Evolutionary conservation across 2,329 filamentous ascomycete species (phyloP).

Genomic region (Xylaria digitata): DNA sequence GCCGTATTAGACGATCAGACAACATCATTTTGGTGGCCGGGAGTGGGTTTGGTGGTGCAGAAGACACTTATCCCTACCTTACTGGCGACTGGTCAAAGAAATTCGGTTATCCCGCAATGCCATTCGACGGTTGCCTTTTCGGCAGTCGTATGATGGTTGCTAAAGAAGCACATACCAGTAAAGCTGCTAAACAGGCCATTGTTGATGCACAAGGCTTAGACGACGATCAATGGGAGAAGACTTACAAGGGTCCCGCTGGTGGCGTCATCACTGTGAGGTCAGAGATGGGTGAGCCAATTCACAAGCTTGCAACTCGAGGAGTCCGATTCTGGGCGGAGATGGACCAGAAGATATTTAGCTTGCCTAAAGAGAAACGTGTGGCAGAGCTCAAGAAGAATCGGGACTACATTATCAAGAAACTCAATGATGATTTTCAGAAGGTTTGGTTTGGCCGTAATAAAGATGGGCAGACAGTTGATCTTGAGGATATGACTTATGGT

Average conservation of each 20-base stretch:
- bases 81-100: slow-evolving; percentile 89
- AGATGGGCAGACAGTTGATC: slow-evolving; percentile 81
- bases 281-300: slow-evolving; percentile 99
- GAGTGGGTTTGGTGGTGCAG: slow-evolving; percentile 89
- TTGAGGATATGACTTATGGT: slow-evolving; percentile 95
- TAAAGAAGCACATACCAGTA: slow-evolving; percentile 90
- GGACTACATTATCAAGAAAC: slow-evolving; percentile 92
- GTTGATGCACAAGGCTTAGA: slow-evolving; percentile 85
- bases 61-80: slow-evolving; percentile 92
- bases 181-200: slow-evolving; percentile 89
- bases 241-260: slow-evolving; percentile 89
- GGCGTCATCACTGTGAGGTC: slow-evolving; percentile 97
- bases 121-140: slow-evolving; percentile 91
- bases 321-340: slow-evolving; percentile 98
- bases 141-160: slow-evolving; percentile 95
- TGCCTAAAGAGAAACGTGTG: slow-evolving; percentile 94
- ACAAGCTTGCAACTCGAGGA: slow-evolving; percentile 97
- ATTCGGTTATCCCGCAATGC: slow-evolving; percentile 91
- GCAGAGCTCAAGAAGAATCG: slow-evolving; percentile 88
- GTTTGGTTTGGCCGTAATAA: slow-evolving; percentile 94
- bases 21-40: slow-evolving; percentile 92
- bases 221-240: slow-evolving; percentile 89
- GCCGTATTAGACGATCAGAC: slow-evolving; percentile 82
- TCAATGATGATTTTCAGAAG: slow-evolving; percentile 97
- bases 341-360: slow-evolving; percentile 96